Evolutionary conservation across 1,284 basidiomycete species (phyloP), one percentile per base, ranked within the genome.

Genomic region (Ganoderma leucocontextum): DNA sequence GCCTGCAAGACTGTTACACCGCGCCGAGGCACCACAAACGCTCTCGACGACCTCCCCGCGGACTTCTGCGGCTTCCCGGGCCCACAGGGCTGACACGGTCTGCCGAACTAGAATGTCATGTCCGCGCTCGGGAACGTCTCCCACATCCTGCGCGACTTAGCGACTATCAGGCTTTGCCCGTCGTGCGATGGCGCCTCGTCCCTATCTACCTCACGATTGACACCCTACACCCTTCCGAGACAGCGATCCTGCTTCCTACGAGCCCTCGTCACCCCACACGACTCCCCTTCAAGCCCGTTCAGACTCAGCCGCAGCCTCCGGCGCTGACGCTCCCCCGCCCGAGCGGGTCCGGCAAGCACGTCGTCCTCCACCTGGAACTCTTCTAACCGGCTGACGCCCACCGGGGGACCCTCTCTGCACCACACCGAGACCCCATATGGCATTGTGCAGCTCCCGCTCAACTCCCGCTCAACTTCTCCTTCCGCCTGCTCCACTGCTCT

Each of bases 31-130:
- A 96, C 81, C 96, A 94, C 77, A 83, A 90, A 90, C 65, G 89
- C 90, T 0, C 70, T 87, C 0, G 91, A 86, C 67, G 96, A 98
- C 80, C 84, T 93, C 74, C 96, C 96, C 0, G 85, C 89, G 0
- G 81, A 89, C 62, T 85, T 85, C 4, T 98, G 96, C 77, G 82
- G 82, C 2, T 98, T 94, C 78, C 91, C 91, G 12, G 96, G 96
- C 1, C 75, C 87, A 33, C 78, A 85, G 6, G 95, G 95, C 1
- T 98, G 95, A 95, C 85, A 84, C 1, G 91, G 91, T 0, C 82
- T 83, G 53, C 82, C 86, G 60, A 85, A 87, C 57, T 83, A 85
- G 65, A 96, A 97, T 74, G 89, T 97, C 12, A 83, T 97, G 33
- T 88, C 87, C 8, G 94, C 83, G 0, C 88, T 95, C 53, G 83